phyloP scores from a whole-genome alignment of 2,329 filamentous ascomycete genomes.

The Fusarium chlamydosporum region DNA sequence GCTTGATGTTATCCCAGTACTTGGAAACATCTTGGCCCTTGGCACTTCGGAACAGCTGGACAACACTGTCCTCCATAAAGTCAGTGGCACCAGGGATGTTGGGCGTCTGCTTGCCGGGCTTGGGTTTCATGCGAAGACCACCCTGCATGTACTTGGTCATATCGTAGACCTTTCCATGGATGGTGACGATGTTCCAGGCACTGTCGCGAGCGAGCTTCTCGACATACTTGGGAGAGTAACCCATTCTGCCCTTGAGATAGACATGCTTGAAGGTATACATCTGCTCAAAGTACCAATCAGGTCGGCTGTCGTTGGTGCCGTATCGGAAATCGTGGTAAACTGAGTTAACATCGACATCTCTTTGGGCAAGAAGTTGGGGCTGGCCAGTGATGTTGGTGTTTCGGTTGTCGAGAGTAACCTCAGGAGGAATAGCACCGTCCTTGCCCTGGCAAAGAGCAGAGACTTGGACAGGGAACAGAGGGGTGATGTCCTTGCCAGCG shows the following conservation, averaged over 20 bases:
- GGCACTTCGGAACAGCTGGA: conserved; percentile 81
- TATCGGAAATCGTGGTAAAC: conserved; percentile 94
- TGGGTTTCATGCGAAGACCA: conserved; percentile 75
- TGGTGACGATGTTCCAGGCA: conserved; percentile 78
- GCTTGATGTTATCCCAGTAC: conserved; percentile 79
- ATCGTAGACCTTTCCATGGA: conserved; percentile 88
- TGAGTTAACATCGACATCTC: conserved; percentile 76
- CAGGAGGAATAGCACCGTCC: conserved; percentile 73
- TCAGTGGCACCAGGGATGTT: conserved; percentile 69
- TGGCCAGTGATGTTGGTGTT: conserved; percentile 80
- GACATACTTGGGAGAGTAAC: conserved; percentile 84
- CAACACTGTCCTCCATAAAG: conserved; percentile 84
- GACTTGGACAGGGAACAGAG: conserved; percentile 93
- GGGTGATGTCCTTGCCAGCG: conserved; percentile 87
- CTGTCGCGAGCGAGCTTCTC: conserved; percentile 75
- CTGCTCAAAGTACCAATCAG: conserved; percentile 93
- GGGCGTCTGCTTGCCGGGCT: conserved; percentile 65
- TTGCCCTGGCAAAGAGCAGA: conserved; percentile 89
- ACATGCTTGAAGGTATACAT: conserved; percentile 82
- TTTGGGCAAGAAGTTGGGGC: conserved; percentile 70
- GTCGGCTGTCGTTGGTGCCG: conserved; percentile 83
- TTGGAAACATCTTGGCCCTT: conserved; percentile 86
- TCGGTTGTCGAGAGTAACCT: conserved; percentile 88
- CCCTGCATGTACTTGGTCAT: conserved; percentile 85
- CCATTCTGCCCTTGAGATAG: conserved; percentile 89